A percentile compares a stretch with the other conserved stretches of the same genome.
Evolutionary conservation across 345 rosid genomes (phyloP).

Genomic region (Excoecaria cochinchinensis): DNA sequence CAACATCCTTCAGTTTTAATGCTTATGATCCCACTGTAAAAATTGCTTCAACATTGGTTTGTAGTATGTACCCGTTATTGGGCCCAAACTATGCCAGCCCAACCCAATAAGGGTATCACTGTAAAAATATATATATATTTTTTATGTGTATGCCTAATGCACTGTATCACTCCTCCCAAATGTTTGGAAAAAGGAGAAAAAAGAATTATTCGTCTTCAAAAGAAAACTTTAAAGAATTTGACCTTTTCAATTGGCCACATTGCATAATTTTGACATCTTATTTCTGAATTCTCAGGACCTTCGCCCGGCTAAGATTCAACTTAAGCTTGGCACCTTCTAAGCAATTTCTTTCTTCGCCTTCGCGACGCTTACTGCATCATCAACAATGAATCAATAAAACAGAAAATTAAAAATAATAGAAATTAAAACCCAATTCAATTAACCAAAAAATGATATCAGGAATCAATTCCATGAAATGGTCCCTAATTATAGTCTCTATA

Average conservation of each 20-base stretch:
- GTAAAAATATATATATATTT: too few relatives aligned
- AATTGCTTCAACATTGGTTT: too few relatives aligned
- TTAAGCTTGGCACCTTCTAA: not conserved
- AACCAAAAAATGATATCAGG: slow-evolving; percentile 14
- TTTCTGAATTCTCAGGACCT: not conserved
- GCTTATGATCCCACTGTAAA: too few relatives aligned
- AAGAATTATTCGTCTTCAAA: too few relatives aligned
- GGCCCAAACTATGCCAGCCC: too few relatives aligned
- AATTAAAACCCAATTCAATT: not conserved
- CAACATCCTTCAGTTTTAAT: too few relatives aligned
- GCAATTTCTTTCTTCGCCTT: not conserved
- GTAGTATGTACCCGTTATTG: too few relatives aligned
- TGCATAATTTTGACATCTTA: not conserved
- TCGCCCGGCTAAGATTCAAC: not conserved
- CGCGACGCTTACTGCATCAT: too few relatives aligned
- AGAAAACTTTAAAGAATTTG: not conserved
- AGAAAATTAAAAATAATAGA: not conserved
- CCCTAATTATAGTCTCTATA: slow-evolving; percentile 29
- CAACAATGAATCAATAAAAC: not conserved
- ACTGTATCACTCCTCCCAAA: too few relatives aligned
- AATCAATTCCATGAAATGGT: slow-evolving; percentile 26
- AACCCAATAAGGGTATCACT: too few relatives aligned
- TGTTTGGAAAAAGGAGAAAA: too few relatives aligned
- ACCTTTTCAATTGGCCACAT: not conserved
- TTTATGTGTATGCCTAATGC: too few relatives aligned